These are phyloP conservation scores for Trypanosoma avium DNA, from an alignment of 208 protist genomes.

Conservation along the genomic window DNA sequence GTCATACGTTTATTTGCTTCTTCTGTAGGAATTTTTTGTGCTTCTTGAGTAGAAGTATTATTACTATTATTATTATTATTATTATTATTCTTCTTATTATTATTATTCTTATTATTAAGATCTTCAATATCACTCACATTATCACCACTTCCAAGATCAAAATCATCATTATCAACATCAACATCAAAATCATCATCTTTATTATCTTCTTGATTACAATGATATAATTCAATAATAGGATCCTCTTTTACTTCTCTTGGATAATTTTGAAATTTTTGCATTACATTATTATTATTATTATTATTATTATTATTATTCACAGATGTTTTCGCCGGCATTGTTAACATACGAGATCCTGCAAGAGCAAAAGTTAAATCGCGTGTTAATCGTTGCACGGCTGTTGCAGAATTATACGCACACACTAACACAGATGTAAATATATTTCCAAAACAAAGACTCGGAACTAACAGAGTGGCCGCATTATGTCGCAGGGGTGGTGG, in stretches of 20 bases:
- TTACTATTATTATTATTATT: background rate
- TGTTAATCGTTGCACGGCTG: conserved; percentile 58
- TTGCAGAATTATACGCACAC: conserved; percentile 84
- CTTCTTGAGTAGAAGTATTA: background rate
- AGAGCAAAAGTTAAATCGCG: conserved; percentile 70
- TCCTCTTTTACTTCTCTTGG: too few species aligned
- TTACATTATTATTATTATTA: background rate
- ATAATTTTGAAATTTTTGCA: background rate
- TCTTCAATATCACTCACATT: background rate
- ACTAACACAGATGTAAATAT: conserved; percentile 77
- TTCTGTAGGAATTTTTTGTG: too few species aligned
- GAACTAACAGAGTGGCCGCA: conserved; percentile 72
- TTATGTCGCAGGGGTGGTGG: conserved; percentile 74
- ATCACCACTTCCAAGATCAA: background rate
- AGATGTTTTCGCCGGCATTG: conserved; percentile 56
- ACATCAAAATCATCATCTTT: background rate
- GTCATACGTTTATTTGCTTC: too few species aligned
- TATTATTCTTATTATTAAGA: background rate
- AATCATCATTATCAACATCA: background rate
- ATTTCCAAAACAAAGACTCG: conserved; percentile 76
- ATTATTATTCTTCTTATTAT: background rate
- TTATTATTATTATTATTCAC: too few species aligned
- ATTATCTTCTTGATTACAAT: background rate
- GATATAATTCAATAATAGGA: too few species aligned
- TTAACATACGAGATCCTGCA: conserved; percentile 71